Conservation (phyloP, 2,329 filamentous ascomycete genomes). For the Cytospora leucostoma region DNA sequence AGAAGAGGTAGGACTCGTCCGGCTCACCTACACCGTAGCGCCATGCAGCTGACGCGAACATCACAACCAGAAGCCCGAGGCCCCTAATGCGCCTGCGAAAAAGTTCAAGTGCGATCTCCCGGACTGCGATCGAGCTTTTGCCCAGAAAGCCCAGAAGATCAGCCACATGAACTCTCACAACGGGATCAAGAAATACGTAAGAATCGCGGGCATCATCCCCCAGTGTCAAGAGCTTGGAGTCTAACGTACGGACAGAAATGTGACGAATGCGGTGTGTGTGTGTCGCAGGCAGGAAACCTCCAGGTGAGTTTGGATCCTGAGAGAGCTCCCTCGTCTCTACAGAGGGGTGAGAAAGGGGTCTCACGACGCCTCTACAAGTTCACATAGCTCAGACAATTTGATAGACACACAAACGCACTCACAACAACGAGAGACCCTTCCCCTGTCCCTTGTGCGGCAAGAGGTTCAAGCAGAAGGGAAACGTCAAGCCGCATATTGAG, state of each 20-base stretch:
- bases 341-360: neutral
- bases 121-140: slow-evolving; percentile 79
- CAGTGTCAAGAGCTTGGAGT: neutral
- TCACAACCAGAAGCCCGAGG: slow-evolving; percentile 25
- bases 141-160: slow-evolving; percentile 89
- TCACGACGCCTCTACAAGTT: neutral
- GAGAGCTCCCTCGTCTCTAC: neutral
- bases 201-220: slow-evolving; percentile 36
- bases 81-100: slow-evolving; percentile 49
- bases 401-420: slow-evolving; percentile 81
- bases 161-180: slow-evolving; percentile 89
- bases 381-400: slow-evolving; percentile 22
- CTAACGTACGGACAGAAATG: slow-evolving; percentile 28
- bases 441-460: slow-evolving; percentile 79
- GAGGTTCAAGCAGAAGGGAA: slow-evolving; percentile 81
- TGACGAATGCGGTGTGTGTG: slow-evolving; percentile 68
- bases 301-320: slow-evolving; percentile 57
- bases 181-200: slow-evolving; percentile 85
- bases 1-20: slow-evolving; percentile 13
- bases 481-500: slow-evolving; percentile 77
- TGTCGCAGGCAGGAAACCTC: slow-evolving; percentile 88
- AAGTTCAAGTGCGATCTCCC: slow-evolving; percentile 73
- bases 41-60: slow-evolving; percentile 1
- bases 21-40: neutral
- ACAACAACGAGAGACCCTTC: slow-evolving; percentile 86